Percentiles rank a stretch among this genome's conserved stretches.
These are phyloP conservation scores for Hypoxylon sp. DNA, from an alignment of 2,329 filamentous ascomycete species.

Conservation along the genomic window DNA sequence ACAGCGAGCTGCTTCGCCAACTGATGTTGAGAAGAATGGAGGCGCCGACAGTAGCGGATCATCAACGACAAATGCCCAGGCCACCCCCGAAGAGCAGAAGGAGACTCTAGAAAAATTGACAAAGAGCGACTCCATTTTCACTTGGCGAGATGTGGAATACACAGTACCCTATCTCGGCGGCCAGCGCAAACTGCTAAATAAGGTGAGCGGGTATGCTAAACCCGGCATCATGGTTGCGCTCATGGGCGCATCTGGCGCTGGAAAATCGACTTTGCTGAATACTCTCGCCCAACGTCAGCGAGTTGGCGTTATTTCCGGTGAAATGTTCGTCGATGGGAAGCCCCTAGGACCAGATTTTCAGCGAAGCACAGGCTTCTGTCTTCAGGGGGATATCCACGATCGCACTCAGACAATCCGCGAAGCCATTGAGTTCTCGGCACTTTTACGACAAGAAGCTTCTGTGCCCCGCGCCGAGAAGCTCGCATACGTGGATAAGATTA, in stretches of 20 bases:
- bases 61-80: conserved; percentile 37
- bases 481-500: conserved; percentile 91
- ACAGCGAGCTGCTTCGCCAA: conserved; percentile 57
- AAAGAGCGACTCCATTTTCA: conserved; percentile 75
- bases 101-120: conserved; percentile 62
- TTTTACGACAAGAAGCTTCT: conserved; percentile 83
- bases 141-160: conserved; percentile 78
- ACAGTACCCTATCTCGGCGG: conserved; percentile 77
- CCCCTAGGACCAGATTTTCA: conserved; percentile 74
- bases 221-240: conserved; percentile 84
- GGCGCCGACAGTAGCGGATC: conserved; percentile 48
- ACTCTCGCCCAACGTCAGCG: conserved; percentile 79
- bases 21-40: conserved; percentile 70
- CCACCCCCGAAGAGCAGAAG: conserved; percentile 43
- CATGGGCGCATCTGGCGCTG: conserved; percentile 85
- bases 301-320: conserved; percentile 72
- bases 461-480: conserved; percentile 82
- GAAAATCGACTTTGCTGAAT: conserved; percentile 87
- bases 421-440: conserved; percentile 82
- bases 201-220: conserved; percentile 82
- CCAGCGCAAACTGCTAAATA: conserved; percentile 72
- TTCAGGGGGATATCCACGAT: conserved; percentile 80
- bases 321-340: conserved; percentile 79
- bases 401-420: conserved; percentile 84
- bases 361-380: conserved; percentile 77